Conservation (phyloP, 257 asterid species). For the Nemophila menziesii region DNA sequence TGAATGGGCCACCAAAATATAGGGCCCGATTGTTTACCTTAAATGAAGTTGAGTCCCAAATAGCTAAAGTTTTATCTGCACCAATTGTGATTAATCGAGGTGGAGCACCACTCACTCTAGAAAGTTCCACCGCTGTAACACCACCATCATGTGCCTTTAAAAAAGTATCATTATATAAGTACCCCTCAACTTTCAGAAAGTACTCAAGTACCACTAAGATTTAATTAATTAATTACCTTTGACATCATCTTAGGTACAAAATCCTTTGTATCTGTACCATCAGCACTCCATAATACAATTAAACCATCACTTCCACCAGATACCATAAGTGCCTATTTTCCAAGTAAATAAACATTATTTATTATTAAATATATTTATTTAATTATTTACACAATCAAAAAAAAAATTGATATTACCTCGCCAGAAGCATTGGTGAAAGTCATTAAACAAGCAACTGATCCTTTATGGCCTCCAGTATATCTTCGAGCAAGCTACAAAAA, state of each 20-base stretch:
- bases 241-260: constrained; percentile 94
- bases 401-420: constrained; percentile 72
- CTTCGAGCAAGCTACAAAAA: constrained; percentile 77
- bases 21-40: constrained; percentile 34
- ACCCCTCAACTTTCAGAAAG: not conserved
- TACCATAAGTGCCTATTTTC: constrained; percentile 75
- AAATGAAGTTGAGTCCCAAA: constrained; percentile 94
- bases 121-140: constrained; percentile 90
- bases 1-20: not conserved
- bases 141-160: constrained; percentile 99
- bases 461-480: constrained; percentile 95
- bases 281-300: constrained; percentile 97
- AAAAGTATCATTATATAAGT: constrained; percentile 13
- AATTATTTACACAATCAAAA: too few relatives aligned
- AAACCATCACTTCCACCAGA: constrained; percentile 98
- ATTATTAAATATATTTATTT: too few relatives aligned
- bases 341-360: constrained; percentile 14
- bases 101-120: constrained; percentile 84
- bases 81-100: constrained; percentile 98
- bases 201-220: not conserved
- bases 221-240: constrained; percentile 42
- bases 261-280: constrained; percentile 91
- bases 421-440: constrained; percentile 86
- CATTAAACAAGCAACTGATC: constrained; percentile 85
- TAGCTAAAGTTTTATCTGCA: constrained; percentile 89